Evolutionary conservation across 1,284 basidiomycete species (phyloP).

Genomic region (Peniophora sp.): DNA sequence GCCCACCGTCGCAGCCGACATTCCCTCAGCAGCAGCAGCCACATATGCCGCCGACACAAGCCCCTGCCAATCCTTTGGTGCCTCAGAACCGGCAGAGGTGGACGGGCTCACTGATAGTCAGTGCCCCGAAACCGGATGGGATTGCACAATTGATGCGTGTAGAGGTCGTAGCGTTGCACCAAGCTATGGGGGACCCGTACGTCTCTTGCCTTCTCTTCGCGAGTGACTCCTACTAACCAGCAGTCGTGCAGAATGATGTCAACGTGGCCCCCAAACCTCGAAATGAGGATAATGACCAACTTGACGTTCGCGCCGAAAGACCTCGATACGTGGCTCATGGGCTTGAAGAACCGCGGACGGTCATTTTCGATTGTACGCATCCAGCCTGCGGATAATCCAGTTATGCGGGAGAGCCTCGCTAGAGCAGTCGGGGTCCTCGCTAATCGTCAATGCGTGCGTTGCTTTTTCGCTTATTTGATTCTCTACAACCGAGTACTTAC

Average conservation of each 20-base stretch:
- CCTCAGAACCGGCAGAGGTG: no score
- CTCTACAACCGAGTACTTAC: no score
- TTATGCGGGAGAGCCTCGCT: not conserved
- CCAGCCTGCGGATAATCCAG: not conserved
- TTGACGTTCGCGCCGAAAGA: not conserved
- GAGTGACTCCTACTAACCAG: no score
- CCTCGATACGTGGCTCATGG: not conserved
- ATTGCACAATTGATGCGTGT: not conserved
- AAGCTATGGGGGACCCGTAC: not conserved
- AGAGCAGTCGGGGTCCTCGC: not conserved
- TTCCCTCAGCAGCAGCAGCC: no score
- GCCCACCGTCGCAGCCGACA: no score
- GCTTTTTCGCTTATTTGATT: no score
- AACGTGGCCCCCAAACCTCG: not conserved
- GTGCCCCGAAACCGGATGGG: no score
- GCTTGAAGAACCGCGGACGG: not conserved
- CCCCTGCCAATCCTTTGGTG: no score
- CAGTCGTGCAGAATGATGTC: not conserved
- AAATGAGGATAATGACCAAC: not conserved
- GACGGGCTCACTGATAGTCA: no score
- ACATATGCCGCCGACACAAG: no score
- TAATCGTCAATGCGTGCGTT: not conserved
- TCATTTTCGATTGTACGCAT: not conserved
- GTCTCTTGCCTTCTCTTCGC: no score
- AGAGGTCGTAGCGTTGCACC: not conserved